Percentiles rank a stretch among this genome's conserved stretches.
Conservation (phyloP, 768 basidiomycete species). For the Leucocoprinus birnbaumii region DNA sequence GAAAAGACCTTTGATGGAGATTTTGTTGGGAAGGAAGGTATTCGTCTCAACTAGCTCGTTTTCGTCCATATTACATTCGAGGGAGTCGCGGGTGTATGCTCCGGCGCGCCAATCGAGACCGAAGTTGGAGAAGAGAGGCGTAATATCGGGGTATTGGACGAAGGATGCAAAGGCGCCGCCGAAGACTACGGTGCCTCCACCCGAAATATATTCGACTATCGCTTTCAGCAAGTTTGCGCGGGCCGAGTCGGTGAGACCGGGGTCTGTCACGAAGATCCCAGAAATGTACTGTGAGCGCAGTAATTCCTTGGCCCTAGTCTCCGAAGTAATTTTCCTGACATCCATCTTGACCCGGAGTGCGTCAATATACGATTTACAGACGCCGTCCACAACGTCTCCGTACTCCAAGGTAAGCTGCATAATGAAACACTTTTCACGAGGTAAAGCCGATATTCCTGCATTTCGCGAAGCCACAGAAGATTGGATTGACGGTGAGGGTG, state of each 20-base stretch:
- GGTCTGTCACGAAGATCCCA: slow-evolving; percentile 28
- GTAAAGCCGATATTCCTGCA: not conserved
- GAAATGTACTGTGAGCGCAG: slow-evolving; percentile 22
- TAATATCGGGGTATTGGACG: slow-evolving; percentile 15
- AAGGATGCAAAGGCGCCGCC: slow-evolving; percentile 24
- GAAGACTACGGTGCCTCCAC: slow-evolving; percentile 26
- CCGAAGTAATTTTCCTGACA: slow-evolving; percentile 14
- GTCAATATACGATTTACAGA: slow-evolving; percentile 12
- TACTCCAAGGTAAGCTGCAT: slow-evolving; percentile 15
- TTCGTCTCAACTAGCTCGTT: slow-evolving; percentile 14
- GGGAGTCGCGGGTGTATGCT: slow-evolving; percentile 12
- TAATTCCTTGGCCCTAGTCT: slow-evolving; percentile 18
- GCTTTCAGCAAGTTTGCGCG: slow-evolving; percentile 19
- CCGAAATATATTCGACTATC: slow-evolving; percentile 23
- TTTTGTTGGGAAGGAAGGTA: slow-evolving; percentile 17
- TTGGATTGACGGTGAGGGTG: not conserved
- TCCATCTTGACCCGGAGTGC: slow-evolving; percentile 16
- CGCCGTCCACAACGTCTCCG: slow-evolving; percentile 3
- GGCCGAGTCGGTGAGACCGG: slow-evolving; percentile 17
- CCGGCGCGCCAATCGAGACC: slow-evolving; percentile 18
- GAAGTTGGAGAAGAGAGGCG: slow-evolving; percentile 20
- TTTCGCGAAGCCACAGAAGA: not conserved
- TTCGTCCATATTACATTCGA: slow-evolving; percentile 13
- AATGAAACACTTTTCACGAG: slow-evolving; percentile 10
- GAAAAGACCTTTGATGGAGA: slow-evolving; percentile 26